A percentile compares a stretch with the other conserved stretches of the same genome.
Conservation (phyloP, 352 stramenopile genomes). For the Globisporangium cystogenes region DNA sequence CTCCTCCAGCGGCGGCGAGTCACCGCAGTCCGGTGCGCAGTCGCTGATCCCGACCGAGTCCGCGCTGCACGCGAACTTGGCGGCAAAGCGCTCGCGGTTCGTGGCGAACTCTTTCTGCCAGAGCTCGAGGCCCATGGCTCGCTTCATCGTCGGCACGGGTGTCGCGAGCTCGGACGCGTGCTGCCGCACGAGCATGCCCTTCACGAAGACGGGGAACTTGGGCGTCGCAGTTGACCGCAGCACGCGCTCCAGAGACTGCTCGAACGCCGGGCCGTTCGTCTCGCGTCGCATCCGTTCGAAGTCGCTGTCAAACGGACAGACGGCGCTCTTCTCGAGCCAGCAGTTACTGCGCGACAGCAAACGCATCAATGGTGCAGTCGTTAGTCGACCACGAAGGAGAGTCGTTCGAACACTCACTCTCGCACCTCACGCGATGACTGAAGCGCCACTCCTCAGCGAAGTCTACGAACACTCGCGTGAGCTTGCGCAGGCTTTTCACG, state of each 20-base stretch:
- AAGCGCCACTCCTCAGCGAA: slow-evolving; percentile 37
- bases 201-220: slow-evolving; percentile 38
- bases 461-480: slow-evolving; percentile 39
- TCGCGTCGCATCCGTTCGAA: slow-evolving; percentile 20
- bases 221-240: slow-evolving; percentile 29
- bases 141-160: slow-evolving; percentile 11
- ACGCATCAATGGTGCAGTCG: neutral
- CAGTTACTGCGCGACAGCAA: slow-evolving; percentile 17
- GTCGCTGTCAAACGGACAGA: slow-evolving; percentile 25
- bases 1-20: neutral
- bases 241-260: slow-evolving; percentile 22
- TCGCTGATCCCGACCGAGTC: neutral
- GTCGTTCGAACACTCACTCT: too few species aligned
- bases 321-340: slow-evolving; percentile 30
- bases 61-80: slow-evolving; percentile 15
- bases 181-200: slow-evolving; percentile 25
- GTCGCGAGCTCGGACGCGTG: slow-evolving; percentile 22
- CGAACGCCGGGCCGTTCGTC: slow-evolving; percentile 29
- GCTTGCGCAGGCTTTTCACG: slow-evolving; percentile 19
- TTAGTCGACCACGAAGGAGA: too few species aligned
- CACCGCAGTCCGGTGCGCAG: neutral
- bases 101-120: slow-evolving; percentile 32
- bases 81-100: slow-evolving; percentile 27
- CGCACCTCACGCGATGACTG: slow-evolving; percentile 11
- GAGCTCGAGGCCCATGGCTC: slow-evolving; percentile 19